These are phyloP conservation scores for Fusarium metavorans DNA, from an alignment of 2,329 filamentous ascomycete genomes.

Conservation along the genomic window DNA sequence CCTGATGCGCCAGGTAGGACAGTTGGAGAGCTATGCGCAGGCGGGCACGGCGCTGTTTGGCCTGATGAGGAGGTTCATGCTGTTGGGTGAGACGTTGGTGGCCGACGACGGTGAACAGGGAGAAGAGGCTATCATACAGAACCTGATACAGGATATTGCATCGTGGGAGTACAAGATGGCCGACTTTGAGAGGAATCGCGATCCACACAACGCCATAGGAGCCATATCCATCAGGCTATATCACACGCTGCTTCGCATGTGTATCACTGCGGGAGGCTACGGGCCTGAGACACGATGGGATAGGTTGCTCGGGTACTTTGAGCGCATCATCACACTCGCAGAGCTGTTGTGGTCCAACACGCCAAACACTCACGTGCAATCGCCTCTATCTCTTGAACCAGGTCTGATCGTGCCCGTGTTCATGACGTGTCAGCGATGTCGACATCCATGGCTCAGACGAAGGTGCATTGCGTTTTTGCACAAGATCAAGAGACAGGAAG, in stretches of 20 bases:
- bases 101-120: neutral
- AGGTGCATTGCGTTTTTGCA: constrained; percentile 41
- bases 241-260: constrained; percentile 41
- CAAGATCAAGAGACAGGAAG: constrained; percentile 47
- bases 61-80: constrained; percentile 35
- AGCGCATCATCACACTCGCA: constrained; percentile 39
- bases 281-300: constrained; percentile 48
- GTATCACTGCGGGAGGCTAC: constrained; percentile 30
- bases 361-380: constrained; percentile 24
- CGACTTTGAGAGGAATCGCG: constrained; percentile 29
- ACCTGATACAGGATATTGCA: constrained; percentile 22
- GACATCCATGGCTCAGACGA: constrained; percentile 47
- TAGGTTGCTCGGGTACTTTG: constrained; percentile 43
- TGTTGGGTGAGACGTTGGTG: constrained; percentile 29
- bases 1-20: constrained; percentile 8
- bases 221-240: constrained; percentile 45
- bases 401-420: constrained; percentile 49
- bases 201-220: constrained; percentile 21
- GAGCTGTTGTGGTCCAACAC: constrained; percentile 33
- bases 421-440: constrained; percentile 43
- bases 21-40: constrained; percentile 37
- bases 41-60: constrained; percentile 39
- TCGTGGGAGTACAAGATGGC: constrained; percentile 43
- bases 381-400: constrained; percentile 48
- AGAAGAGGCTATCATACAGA: neutral